phyloP scores from a whole-genome alignment of 176 grass and related monocot species.

The Tuctoria greenei region DNA sequence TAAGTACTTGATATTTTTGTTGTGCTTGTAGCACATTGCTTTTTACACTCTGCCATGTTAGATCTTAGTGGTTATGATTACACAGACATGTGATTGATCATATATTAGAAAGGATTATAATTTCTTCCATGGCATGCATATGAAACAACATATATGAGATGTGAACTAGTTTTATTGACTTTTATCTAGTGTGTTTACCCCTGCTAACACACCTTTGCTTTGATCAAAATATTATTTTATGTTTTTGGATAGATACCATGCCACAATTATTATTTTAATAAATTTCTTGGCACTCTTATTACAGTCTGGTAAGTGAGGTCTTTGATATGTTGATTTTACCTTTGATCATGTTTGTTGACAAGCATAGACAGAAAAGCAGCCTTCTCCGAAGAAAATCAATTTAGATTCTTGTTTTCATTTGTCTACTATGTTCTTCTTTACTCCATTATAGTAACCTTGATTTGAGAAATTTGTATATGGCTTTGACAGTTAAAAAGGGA shows the following conservation, averaged over 20 bases:
- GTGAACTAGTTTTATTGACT: not conserved
- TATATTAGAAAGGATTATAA: not conserved
- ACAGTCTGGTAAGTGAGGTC: not conserved
- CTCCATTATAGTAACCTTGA: not conserved
- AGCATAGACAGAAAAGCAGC: not conserved
- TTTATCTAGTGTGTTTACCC: not conserved
- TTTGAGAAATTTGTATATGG: no score
- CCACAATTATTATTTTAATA: not conserved
- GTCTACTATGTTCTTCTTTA: not conserved
- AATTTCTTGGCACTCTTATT: not conserved
- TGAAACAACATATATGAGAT: not conserved
- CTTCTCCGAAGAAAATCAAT: not conserved
- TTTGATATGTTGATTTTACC: not conserved
- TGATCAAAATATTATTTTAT: not conserved
- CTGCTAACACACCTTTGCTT: not conserved
- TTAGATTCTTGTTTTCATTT: constrained; percentile 10
- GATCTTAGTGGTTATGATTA: not conserved
- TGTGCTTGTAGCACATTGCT: not conserved
- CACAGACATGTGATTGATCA: not conserved
- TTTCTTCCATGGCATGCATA: not conserved
- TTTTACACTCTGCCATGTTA: not conserved
- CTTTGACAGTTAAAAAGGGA: no score
- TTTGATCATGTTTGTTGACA: not conserved
- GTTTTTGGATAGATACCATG: not conserved
- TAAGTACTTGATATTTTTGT: not conserved